phyloP scores from a whole-genome alignment of 1,284 basidiomycete genomes.

The Rhodotorula sp. region DNA sequence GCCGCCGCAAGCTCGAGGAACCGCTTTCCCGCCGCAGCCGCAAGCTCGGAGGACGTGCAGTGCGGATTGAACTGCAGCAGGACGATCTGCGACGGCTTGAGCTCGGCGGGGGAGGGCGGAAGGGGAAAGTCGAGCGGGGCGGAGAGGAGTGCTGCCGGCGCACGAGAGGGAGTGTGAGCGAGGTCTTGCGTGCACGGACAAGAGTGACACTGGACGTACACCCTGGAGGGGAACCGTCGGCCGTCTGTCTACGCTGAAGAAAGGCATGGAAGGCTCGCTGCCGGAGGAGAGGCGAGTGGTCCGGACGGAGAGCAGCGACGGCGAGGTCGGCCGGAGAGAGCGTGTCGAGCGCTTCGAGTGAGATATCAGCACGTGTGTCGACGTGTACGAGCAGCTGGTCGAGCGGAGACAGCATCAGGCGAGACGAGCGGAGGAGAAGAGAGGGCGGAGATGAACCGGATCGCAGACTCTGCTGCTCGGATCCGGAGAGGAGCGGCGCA shows the following conservation, averaged over 20 bases:
- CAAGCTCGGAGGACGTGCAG: background rate
- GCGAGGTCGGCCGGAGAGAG: background rate
- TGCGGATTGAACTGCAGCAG: background rate
- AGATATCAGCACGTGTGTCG: background rate
- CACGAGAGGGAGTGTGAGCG: background rate
- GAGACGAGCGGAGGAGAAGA: too few relatives aligned
- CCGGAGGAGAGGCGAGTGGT: background rate
- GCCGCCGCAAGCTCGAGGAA: background rate
- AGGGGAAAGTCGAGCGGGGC: background rate
- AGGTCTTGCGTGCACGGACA: background rate
- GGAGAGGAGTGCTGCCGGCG: background rate
- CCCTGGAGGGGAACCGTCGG: too few relatives aligned
- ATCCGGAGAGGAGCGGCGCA: too few relatives aligned
- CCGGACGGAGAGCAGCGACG: background rate
- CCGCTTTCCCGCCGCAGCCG: background rate
- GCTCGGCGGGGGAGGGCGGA: background rate
- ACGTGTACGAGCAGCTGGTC: too few relatives aligned
- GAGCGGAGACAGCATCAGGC: too few relatives aligned
- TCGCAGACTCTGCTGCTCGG: too few relatives aligned
- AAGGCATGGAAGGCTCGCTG: background rate
- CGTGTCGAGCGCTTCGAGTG: background rate
- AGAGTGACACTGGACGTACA: background rate
- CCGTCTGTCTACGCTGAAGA: background rate
- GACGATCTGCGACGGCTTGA: background rate
- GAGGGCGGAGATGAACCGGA: too few relatives aligned